Evolutionary conservation across 2,329 filamentous ascomycete genomes (phyloP).

Genomic region (Cladosporium halotolerans): DNA sequence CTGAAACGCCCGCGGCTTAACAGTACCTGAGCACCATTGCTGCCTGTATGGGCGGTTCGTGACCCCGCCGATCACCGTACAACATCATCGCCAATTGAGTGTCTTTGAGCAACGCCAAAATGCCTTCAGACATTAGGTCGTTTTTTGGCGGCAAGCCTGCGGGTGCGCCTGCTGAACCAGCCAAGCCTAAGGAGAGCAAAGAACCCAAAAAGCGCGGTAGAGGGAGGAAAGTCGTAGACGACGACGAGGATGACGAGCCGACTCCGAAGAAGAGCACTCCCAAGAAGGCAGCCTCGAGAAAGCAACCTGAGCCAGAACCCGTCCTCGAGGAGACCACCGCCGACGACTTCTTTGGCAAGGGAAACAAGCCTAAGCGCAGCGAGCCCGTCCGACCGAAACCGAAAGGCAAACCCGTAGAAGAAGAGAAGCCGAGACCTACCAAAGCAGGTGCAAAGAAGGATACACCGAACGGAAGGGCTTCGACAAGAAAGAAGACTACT

Average conservation of each 20-base stretch:
- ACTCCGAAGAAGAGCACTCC: constrained; percentile 30
- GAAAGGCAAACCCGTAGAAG: constrained; percentile 15
- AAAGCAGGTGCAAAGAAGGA: constrained; percentile 31
- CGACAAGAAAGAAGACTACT: constrained; percentile 37
- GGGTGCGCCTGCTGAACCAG: constrained; percentile 43
- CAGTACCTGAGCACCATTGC: neutral
- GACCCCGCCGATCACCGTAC: too few relatives aligned
- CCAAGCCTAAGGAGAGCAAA: constrained; percentile 19
- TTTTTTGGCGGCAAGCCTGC: constrained; percentile 79
- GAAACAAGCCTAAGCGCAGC: constrained; percentile 47
- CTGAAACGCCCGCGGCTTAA: neutral
- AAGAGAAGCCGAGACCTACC: constrained; percentile 33
- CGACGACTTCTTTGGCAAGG: constrained; percentile 56
- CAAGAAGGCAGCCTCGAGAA: constrained; percentile 49
- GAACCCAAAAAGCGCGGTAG: constrained; percentile 41
- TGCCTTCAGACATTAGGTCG: constrained; percentile 80
- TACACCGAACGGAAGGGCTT: constrained; percentile 31
- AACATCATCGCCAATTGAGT: neutral
- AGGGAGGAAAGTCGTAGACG: constrained; percentile 64
- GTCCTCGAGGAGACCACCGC: constrained; percentile 50
- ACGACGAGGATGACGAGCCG: constrained; percentile 65
- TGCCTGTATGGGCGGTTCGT: neutral
- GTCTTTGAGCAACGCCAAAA: constrained; percentile 32
- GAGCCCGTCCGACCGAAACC: constrained; percentile 29
- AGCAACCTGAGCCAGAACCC: constrained; percentile 27